Conservation (phyloP, 441 rosid genomes). For the Erodium chrysanthum region DNA sequence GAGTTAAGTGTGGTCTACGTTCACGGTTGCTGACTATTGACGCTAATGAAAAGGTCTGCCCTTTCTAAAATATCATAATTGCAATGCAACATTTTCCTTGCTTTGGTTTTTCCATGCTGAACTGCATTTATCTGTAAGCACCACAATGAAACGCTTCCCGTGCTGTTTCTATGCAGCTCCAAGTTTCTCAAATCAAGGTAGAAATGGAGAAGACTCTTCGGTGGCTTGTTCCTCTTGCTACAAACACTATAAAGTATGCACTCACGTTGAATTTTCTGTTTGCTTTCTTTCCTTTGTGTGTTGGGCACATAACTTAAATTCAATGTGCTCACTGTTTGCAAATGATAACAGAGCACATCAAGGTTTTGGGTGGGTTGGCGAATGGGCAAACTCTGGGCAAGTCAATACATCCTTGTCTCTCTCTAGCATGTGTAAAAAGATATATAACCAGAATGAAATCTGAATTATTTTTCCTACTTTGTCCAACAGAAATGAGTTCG, state of each 20-base stretch:
- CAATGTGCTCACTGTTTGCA: slow-evolving; percentile 1
- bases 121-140: slow-evolving; percentile 9
- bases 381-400: slow-evolving; percentile 61
- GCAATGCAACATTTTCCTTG: too few relatives aligned
- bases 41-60: slow-evolving; percentile 52
- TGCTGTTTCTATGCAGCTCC: slow-evolving; percentile 41
- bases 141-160: slow-evolving; percentile 2
- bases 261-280: not conserved
- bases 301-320: too few relatives aligned
- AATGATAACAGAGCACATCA: slow-evolving; percentile 62
- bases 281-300: too few relatives aligned
- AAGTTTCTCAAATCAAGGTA: slow-evolving; percentile 51
- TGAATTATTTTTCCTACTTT: slow-evolving; percentile 1
- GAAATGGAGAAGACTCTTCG: slow-evolving; percentile 76
- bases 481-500: slow-evolving; percentile 46
- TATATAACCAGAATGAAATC: not conserved
- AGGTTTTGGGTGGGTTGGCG: slow-evolving; percentile 51
- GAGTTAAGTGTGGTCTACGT: slow-evolving; percentile 61
- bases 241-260: slow-evolving; percentile 68
- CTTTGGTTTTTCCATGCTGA: not conserved
- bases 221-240: slow-evolving; percentile 75
- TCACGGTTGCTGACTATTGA: slow-evolving; percentile 39
- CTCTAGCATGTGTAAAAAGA: not conserved
- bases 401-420: slow-evolving; percentile 17
- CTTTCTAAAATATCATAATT: too few relatives aligned